Conservation (phyloP, 768 basidiomycete species). For the Leccinum olivaceopallidum region DNA sequence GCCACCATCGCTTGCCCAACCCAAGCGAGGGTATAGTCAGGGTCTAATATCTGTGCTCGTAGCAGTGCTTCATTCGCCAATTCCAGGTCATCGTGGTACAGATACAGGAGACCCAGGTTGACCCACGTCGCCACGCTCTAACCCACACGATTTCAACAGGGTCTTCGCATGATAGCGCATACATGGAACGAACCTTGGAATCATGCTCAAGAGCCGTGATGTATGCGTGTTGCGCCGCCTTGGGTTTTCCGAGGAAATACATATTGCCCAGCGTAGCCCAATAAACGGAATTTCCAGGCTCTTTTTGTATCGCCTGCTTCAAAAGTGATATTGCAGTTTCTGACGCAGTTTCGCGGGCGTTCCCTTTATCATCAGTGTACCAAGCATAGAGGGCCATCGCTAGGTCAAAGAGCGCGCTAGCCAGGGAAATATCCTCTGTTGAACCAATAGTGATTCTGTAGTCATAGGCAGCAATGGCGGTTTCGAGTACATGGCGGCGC, state of each 20-base stretch:
- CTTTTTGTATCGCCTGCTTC: conserved; percentile 70
- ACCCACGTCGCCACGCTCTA: conserved; percentile 82
- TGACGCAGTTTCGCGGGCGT: conserved; percentile 28
- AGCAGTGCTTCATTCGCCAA: conserved; percentile 85
- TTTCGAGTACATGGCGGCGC: conserved; percentile 43
- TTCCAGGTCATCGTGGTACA: conserved; percentile 74
- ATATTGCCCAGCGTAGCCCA: conserved; percentile 86
- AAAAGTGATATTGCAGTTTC: conserved; percentile 53
- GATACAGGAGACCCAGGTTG: conserved; percentile 85
- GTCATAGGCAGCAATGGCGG: conserved; percentile 59
- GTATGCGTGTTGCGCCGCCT: conserved; percentile 87
- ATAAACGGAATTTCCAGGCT: conserved; percentile 68
- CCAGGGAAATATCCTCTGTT: conserved; percentile 48
- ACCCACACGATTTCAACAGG: conserved; percentile 2
- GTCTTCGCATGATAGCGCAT: background rate
- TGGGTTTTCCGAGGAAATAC: conserved; percentile 64
- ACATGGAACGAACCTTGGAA: conserved; percentile 58
- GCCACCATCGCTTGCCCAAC: conserved; percentile 84
- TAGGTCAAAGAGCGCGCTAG: conserved; percentile 75
- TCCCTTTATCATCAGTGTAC: conserved; percentile 32
- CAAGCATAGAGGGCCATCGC: conserved; percentile 60
- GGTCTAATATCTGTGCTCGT: conserved; percentile 88
- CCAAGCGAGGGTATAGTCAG: conserved; percentile 89
- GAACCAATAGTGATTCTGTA: conserved; percentile 59
- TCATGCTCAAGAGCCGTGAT: conserved; percentile 87